A percentile compares a stretch with the other conserved stretches of the same genome.
Conservation (phyloP, 371 early-diverging fungal species). For the Apophysomyces variabilis region DNA sequence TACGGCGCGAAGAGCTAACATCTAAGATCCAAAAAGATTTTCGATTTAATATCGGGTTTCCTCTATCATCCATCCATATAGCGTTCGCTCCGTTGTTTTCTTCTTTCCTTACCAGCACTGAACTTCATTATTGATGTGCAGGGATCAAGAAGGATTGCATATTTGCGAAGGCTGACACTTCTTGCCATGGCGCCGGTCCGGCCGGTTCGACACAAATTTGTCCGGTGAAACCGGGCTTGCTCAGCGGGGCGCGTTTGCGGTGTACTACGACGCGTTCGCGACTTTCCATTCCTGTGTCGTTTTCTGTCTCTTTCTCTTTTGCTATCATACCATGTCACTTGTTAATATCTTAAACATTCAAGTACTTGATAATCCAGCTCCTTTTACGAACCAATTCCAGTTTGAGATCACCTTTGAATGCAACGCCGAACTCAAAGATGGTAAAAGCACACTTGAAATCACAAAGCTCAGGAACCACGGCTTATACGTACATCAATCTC, state of each 20-base stretch:
- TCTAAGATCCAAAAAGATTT: slow-evolving; percentile 39
- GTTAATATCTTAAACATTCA: slow-evolving; percentile 87
- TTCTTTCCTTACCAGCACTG: slow-evolving; percentile 6
- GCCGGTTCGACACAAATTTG: neutral
- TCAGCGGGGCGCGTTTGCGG: neutral
- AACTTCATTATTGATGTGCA: slow-evolving; percentile 11
- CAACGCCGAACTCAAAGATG: slow-evolving; percentile 83
- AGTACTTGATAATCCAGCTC: slow-evolving; percentile 83
- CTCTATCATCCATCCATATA: neutral
- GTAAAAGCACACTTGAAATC: slow-evolving; percentile 47
- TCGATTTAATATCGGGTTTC: neutral
- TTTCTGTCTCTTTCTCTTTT: slow-evolving; percentile 17
- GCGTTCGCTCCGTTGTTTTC: neutral
- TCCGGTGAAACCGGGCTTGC: neutral
- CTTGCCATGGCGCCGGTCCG: neutral
- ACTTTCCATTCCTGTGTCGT: slow-evolving; percentile 9
- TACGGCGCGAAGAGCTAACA: slow-evolving; percentile 93
- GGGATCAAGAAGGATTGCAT: slow-evolving; percentile 8
- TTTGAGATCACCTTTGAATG: slow-evolving; percentile 98
- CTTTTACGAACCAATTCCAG: slow-evolving; percentile 79
- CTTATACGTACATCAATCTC: neutral
- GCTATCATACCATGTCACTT: slow-evolving; percentile 69
- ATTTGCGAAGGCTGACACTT: slow-evolving; percentile 10
- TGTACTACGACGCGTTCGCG: no score
- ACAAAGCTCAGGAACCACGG: neutral